Evolutionary conservation across 1,284 basidiomycete genomes (phyloP).

Genomic region (Malassezia furfur): DNA sequence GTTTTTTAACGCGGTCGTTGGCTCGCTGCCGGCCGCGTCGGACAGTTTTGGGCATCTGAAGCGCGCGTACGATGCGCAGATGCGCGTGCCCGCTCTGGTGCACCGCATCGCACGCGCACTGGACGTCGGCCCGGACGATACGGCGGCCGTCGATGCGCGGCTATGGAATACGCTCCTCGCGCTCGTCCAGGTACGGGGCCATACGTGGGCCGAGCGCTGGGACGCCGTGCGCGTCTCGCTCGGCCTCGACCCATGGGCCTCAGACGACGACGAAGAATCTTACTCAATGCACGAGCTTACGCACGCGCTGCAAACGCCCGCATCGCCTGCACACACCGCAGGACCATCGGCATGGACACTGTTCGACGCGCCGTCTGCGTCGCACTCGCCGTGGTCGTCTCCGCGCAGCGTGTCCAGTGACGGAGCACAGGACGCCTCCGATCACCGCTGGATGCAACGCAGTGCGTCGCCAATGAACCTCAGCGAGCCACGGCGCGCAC

Average conservation of each 20-base stretch:
- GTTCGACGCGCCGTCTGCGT: too few relatives aligned
- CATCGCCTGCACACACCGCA: too few relatives aligned
- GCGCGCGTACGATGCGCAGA: slow-evolving; percentile 24
- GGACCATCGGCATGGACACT: too few relatives aligned
- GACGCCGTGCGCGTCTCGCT: slow-evolving; percentile 35
- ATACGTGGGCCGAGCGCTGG: slow-evolving; percentile 40
- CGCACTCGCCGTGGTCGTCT: too few relatives aligned
- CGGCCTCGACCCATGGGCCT: slow-evolving; percentile 28
- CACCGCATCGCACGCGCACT: not conserved
- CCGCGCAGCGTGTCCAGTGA: too few relatives aligned
- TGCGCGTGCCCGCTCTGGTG: slow-evolving; percentile 11
- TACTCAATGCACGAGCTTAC: not conserved
- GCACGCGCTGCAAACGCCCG: too few relatives aligned
- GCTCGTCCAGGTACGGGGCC: slow-evolving; percentile 38
- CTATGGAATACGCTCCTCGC: slow-evolving; percentile 42
- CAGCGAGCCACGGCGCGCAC: too few relatives aligned
- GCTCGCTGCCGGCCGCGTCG: slow-evolving; percentile 21
- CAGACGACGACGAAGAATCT: not conserved
- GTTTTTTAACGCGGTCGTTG: slow-evolving; percentile 38
- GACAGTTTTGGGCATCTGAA: slow-evolving; percentile 39
- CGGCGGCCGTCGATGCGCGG: slow-evolving; percentile 25
- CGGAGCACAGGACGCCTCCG: too few relatives aligned
- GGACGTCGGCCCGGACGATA: not conserved
- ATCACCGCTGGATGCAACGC: too few relatives aligned
- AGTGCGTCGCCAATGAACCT: too few relatives aligned